Evolutionary conservation across 2,329 filamentous ascomycete species (phyloP).

Genomic region (Hymenoscyphus albidus): DNA sequence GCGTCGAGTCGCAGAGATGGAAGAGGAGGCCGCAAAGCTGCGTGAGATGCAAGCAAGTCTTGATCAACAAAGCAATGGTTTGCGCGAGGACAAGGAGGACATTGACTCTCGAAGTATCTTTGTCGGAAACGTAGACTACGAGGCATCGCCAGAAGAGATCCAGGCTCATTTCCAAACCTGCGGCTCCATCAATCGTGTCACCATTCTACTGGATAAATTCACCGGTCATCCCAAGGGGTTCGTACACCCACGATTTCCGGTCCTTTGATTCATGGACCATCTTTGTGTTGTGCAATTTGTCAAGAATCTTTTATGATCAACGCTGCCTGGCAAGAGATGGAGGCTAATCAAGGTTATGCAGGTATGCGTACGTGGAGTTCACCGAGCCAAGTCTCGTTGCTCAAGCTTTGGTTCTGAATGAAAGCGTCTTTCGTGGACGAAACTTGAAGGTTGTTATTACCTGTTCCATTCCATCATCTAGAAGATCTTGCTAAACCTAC

Average conservation of each 20-base stretch:
- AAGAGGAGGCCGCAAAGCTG: constrained; percentile 81
- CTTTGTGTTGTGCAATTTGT: constrained; percentile 11
- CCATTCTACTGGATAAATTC: constrained; percentile 96
- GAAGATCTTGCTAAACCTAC: constrained; percentile 12
- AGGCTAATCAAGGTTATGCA: constrained; percentile 45
- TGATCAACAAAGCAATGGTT: constrained; percentile 77
- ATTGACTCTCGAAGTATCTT: constrained; percentile 95
- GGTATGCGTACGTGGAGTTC: constrained; percentile 98
- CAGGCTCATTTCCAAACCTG: constrained; percentile 98
- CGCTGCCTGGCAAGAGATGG: constrained; percentile 59
- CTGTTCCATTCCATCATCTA: constrained; percentile 2
- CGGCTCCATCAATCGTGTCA: constrained; percentile 95
- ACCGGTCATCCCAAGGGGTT: constrained; percentile 99
- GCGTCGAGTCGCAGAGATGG: constrained; percentile 81
- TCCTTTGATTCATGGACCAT: constrained; percentile 13
- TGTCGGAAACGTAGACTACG: constrained; percentile 98
- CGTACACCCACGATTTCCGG: constrained; percentile 40
- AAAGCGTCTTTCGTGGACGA: constrained; percentile 90
- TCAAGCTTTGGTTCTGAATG: constrained; percentile 90
- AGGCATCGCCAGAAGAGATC: constrained; percentile 93
- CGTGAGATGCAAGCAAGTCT: constrained; percentile 83
- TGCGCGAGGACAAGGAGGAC: constrained; percentile 91
- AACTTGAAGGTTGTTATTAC: constrained; percentile 75
- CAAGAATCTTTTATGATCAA: constrained; percentile 31
- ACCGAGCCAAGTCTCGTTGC: constrained; percentile 89